These are phyloP conservation scores for Volvariella surrecta DNA, from an alignment of 1,284 basidiomycete species.

Conservation along the genomic window DNA sequence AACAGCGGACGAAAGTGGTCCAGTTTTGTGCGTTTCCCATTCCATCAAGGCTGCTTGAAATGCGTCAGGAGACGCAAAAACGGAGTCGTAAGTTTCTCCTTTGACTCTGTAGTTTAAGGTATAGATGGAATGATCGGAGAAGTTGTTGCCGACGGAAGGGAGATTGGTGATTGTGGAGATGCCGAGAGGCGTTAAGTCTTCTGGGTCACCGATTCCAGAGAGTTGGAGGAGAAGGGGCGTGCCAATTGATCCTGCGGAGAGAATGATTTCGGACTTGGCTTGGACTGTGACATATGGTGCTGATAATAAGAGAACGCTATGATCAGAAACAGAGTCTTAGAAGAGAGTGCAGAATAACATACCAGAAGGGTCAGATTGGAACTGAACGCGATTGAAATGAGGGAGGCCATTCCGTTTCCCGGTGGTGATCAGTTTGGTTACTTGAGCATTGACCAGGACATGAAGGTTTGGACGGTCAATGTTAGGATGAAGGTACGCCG, in stretches of 20 bases:
- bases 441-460: slow-evolving; percentile 26
- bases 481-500: slow-evolving; percentile 23
- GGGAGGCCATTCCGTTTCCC: background rate
- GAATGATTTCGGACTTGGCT: slow-evolving; percentile 23
- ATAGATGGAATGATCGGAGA: slow-evolving; percentile 24
- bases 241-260: slow-evolving; percentile 32
- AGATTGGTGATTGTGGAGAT: slow-evolving; percentile 21
- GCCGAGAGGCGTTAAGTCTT: slow-evolving; percentile 14
- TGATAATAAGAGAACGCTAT: background rate
- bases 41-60: slow-evolving; percentile 1
- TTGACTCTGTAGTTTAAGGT: no score
- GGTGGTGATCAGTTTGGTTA: slow-evolving; percentile 17
- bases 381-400: background rate
- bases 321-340: background rate
- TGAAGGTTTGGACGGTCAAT: slow-evolving; percentile 24
- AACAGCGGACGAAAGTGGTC: slow-evolving; percentile 1
- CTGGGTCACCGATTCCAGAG: slow-evolving; percentile 34
- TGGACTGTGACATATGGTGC: slow-evolving; percentile 1
- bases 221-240: slow-evolving; percentile 36
- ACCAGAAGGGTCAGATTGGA: background rate
- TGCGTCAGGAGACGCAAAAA: background rate
- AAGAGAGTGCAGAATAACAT: background rate
- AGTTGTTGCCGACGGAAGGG: slow-evolving; percentile 35
- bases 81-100: slow-evolving; percentile 1
- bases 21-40: background rate